Base-by-base conservation (phyloP, 176 grass and related monocot species). In the Puccinellia tenuiflora region DNA sequence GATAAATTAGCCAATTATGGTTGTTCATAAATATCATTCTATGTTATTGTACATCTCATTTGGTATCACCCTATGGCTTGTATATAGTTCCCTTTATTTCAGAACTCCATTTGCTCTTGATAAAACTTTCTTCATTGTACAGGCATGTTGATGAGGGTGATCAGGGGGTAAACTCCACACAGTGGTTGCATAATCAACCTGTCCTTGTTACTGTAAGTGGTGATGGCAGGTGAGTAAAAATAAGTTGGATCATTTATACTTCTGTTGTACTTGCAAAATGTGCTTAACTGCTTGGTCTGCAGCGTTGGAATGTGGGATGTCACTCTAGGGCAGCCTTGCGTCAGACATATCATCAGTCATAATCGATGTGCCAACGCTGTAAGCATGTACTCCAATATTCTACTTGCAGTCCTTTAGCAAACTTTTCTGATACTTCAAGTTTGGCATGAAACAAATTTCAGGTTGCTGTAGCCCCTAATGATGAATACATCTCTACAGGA, bases 271-370 rank as follows among this genome's bases (percentile, higher is more conserved):
- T 22, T 68, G 61, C 39, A 57, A 63, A 39, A 76, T 64, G 16
- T 37, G 54, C 26, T 81, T 56, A 78, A 90, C 80, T 84, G 64
- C 18, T 81, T 33, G 64, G 45, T 54, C 28, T 86, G 52, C 80
- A 95, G 93, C 28, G 55, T 95, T 87, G 93, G 83, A 80, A 90
- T 98, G 91, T 98, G 96, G 93, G 89, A 98, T 89, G 96, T 90
- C 75, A 92, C 87, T 68, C 83, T 98, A 57, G 93, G 93, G 24
- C 87, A 91, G 78, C 93, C 93, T 85, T 93, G 87, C 63, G 77
- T 98, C 68, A 98, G 89, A 55, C 92, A 92, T 91, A 90, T 92
- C 9, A 9, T 81, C 13, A 67, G 87, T 79, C 96, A 95, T 88
- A 87, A 80, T 86, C 88, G 90, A 93, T 92, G 92, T 75, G 87